Conservation (phyloP, 2,329 filamentous ascomycete species). For the Alternaria viburni region DNA sequence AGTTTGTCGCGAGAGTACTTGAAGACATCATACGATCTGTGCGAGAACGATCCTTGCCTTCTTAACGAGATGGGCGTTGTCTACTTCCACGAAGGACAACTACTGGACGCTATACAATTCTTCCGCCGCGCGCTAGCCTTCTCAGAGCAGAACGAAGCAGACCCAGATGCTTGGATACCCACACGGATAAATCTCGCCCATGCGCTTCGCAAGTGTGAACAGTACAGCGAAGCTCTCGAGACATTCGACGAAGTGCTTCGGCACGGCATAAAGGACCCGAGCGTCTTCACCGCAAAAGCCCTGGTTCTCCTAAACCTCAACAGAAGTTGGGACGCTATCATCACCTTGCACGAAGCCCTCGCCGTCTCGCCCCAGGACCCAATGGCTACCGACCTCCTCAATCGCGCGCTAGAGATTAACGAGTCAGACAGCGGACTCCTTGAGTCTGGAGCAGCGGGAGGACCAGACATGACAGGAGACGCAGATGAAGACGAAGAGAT, state of each 20-base stretch:
- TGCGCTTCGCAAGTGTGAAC: conserved; percentile 75
- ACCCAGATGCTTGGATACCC: conserved; percentile 80
- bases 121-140: conserved; percentile 80
- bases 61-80: conserved; percentile 96
- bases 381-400: conserved; percentile 78
- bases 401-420: conserved; percentile 65
- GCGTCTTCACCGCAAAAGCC: conserved; percentile 82
- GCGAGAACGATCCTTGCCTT: conserved; percentile 83
- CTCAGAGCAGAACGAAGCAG: conserved; percentile 80
- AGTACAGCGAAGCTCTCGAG: conserved; percentile 72
- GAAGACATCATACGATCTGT: conserved; percentile 83
- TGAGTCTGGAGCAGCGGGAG: not conserved
- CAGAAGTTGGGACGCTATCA: conserved; percentile 76
- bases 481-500: conserved; percentile 42
- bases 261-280: conserved; percentile 78
- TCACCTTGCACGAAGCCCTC: conserved; percentile 83
- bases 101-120: conserved; percentile 75
- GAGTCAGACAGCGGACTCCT: conserved; percentile 28
- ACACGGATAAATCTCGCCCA: conserved; percentile 90
- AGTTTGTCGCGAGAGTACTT: conserved; percentile 92
- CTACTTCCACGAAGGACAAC: conserved; percentile 87
- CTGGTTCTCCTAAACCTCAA: conserved; percentile 81
- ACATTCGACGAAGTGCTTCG: conserved; percentile 89
- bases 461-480: conserved; percentile 4
- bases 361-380: conserved; percentile 80